Percentiles rank a stretch among this genome's conserved stretches.
These are phyloP conservation scores for Syncephalastrum contaminatum DNA, from an alignment of 371 early-diverging fungal genomes.

Conservation along the genomic window DNA sequence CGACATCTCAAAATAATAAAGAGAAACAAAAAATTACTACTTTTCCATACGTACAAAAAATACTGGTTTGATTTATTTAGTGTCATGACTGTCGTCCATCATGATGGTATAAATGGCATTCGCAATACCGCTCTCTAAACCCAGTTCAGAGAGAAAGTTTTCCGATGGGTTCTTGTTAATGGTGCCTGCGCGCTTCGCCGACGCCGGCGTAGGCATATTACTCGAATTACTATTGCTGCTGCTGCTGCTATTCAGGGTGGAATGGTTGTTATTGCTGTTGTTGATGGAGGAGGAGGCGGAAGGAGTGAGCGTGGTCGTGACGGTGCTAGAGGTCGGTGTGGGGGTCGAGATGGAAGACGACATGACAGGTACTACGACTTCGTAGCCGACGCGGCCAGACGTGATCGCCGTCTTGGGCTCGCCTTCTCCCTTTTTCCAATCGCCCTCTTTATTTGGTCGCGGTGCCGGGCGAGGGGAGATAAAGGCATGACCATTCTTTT, in stretches of 20 bases:
- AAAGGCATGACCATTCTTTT: constrained; percentile 13
- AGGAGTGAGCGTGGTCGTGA: background rate
- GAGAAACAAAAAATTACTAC: constrained; percentile 5
- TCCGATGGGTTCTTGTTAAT: constrained; percentile 24
- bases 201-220: constrained; percentile 9
- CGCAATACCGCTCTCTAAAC: constrained; percentile 46
- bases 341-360: constrained; percentile 42
- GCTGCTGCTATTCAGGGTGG: background rate
- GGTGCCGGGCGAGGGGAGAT: constrained; percentile 27
- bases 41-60: background rate
- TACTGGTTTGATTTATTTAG: constrained; percentile 11
- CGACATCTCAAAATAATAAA: constrained; percentile 16
- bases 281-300: background rate
- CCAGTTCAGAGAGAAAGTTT: constrained; percentile 41
- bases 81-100: constrained; percentile 23
- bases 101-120: constrained; percentile 48
- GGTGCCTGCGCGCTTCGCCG: constrained; percentile 17
- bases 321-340: constrained; percentile 19
- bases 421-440: constrained; percentile 8
- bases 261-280: constrained; percentile 4
- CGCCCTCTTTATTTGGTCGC: constrained; percentile 13
- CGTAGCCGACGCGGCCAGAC: constrained; percentile 38
- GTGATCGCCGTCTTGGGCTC: constrained; percentile 31
- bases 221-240: constrained; percentile 11
- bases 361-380: constrained; percentile 46